phyloP scores from a whole-genome alignment of 805 yeast genomes.

The Wickerhamiella kazuoi region DNA sequence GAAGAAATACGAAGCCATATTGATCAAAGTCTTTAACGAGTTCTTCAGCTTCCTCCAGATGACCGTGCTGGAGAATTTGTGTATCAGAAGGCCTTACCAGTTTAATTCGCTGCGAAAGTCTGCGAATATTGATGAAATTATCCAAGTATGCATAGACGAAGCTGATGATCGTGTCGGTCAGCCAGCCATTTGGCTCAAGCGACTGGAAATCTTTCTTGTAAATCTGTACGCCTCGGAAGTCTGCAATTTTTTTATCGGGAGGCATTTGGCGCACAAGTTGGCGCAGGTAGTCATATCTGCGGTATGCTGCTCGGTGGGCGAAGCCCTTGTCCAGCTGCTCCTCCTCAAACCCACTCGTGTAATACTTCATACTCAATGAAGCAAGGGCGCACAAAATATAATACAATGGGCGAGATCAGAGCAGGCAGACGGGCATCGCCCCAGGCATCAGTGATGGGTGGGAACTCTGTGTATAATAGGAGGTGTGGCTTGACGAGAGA shows the following conservation, averaged over 20 bases:
- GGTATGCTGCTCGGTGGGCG: constrained; percentile 1
- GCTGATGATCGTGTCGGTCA: constrained; percentile 51
- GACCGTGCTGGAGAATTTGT: constrained; percentile 7
- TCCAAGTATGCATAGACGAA: constrained; percentile 43
- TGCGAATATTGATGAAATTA: constrained; percentile 10
- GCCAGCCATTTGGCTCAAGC: constrained; percentile 50
- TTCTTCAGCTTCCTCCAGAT: background rate
- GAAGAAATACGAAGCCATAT: constrained; percentile 19
- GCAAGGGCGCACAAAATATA: no score
- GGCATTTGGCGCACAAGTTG: background rate
- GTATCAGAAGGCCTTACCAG: constrained; percentile 50
- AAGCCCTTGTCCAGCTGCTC: background rate
- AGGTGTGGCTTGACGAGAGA: no score
- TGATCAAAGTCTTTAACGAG: background rate
- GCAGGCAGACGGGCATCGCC: background rate
- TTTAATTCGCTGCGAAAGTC: constrained; percentile 48
- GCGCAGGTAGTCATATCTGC: background rate
- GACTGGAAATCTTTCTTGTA: constrained; percentile 30
- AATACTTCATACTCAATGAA: background rate
- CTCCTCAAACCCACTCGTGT: constrained; percentile 7
- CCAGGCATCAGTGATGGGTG: background rate
- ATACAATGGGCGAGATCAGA: background rate
- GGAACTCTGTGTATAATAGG: no score
- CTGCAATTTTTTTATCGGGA: constrained; percentile 1
- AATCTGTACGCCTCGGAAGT: background rate